Evolutionary conservation across 2,329 filamentous ascomycete species (phyloP).

Genomic region (Claviceps cyperi): DNA sequence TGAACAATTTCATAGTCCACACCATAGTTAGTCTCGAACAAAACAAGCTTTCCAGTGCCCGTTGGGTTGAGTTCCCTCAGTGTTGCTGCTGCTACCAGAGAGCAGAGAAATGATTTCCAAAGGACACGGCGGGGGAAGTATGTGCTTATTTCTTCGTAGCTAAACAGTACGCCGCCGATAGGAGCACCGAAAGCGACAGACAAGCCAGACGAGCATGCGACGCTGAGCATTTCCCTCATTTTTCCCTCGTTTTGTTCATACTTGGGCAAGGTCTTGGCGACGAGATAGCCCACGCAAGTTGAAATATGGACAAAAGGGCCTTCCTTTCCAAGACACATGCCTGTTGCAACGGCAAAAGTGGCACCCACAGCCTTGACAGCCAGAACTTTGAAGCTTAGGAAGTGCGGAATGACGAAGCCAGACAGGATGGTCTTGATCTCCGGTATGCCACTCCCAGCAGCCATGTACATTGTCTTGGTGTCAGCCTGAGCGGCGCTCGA

Average conservation of each 20-base stretch:
- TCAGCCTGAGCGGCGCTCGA: slow-evolving; percentile 8
- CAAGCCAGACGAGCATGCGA: slow-evolving; percentile 41
- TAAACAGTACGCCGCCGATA: slow-evolving; percentile 46
- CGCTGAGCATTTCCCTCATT: slow-evolving; percentile 42
- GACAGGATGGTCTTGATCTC: slow-evolving; percentile 48
- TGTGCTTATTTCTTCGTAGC: slow-evolving; percentile 45
- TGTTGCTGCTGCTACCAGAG: slow-evolving; percentile 37
- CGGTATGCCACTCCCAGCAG: slow-evolving; percentile 42
- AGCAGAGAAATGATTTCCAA: slow-evolving; percentile 45
- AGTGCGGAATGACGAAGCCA: slow-evolving; percentile 44
- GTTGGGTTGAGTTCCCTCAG: slow-evolving; percentile 44
- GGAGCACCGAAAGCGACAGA: slow-evolving; percentile 48
- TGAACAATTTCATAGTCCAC: slow-evolving; percentile 39
- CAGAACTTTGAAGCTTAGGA: slow-evolving; percentile 39
- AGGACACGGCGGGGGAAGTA: slow-evolving; percentile 42
- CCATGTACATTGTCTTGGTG: slow-evolving; percentile 42
- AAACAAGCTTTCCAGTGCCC: slow-evolving; percentile 43
- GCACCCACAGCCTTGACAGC: slow-evolving; percentile 43
- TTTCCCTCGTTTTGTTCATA: slow-evolving; percentile 43
- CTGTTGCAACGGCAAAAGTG: slow-evolving; percentile 42
- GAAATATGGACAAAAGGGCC: slow-evolving; percentile 48
- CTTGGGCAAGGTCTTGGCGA: slow-evolving; percentile 37
- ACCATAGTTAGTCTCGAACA: slow-evolving; percentile 46
- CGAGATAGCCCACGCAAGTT: slow-evolving; percentile 40
- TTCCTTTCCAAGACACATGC: slow-evolving; percentile 48